Base-by-base conservation (phyloP, 2,329 filamentous ascomycete species). In the Colletotrichum sp. region DNA sequence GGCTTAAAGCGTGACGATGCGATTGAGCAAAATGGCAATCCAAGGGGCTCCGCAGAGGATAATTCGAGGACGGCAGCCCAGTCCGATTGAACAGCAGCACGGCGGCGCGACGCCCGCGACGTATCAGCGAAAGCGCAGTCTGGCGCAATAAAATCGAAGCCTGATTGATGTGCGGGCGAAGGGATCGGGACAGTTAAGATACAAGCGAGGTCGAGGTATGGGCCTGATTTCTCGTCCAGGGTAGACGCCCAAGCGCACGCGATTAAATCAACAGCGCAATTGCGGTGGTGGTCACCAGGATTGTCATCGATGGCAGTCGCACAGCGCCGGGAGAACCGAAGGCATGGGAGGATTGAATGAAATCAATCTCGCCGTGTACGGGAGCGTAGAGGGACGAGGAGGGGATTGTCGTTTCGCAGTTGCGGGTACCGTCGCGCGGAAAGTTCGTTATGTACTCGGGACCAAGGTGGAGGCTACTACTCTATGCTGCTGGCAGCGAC, bases 321-420 rank as follows among this genome's bases (percentile, higher is more conserved):
- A 55, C 65, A n/a, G 34, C 58, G 55, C 21, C 71, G 30, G 26
- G 21, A 30, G 30, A 60, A 18, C 65, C 28, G 71, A 55, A 60
- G 43, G 36, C 43, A 70, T 66, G 71, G 43, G 32, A 64, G 70
- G 66, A 16, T 75, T n/a, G 60, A 38, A 30, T 12, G 26, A 26
- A 66, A 66, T 67, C 72, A 66, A 71, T 34, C 60, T 32, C 18
- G 26, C 34, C 52, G n/a, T 60, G 67, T 15, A 61, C 21, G 66
- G 26, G 24, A 60, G 36, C 9, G 58, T 34, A 75, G 64, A 75
- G 56, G 48, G 32, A 52, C 16, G 38, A n/a, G 38, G 69, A 60
- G 56, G 73, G 58, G n/a, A 58, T 68, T 64, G 73, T 73, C 70
- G 73, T 75, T 75, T 75, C 73, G 73, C 62, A 75, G 73, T 75